Evolutionary conservation across 2,329 filamentous ascomycete species (phyloP).

Genomic region (Phoma sp.): DNA sequence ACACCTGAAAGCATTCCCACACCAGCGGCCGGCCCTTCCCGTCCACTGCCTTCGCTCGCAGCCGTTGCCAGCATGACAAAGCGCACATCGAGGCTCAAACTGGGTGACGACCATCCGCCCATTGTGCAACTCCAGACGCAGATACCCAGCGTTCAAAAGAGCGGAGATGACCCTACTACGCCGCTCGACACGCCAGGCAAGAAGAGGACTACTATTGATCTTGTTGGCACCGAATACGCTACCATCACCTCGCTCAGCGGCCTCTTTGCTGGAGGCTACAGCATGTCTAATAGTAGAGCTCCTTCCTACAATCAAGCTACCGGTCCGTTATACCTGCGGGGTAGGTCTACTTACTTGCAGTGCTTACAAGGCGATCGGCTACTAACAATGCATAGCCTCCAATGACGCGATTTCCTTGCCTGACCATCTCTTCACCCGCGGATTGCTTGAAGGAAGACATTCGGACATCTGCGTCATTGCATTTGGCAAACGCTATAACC

Average conservation of each 20-base stretch:
- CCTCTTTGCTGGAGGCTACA: slow-evolving; percentile 51
- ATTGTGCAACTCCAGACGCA: slow-evolving; percentile 40
- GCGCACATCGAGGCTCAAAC: slow-evolving; percentile 36
- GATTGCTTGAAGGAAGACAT: slow-evolving; percentile 58
- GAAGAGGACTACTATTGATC: slow-evolving; percentile 35
- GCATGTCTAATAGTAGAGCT: slow-evolving; percentile 47
- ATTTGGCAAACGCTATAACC: slow-evolving; percentile 58
- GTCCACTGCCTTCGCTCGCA: slow-evolving; percentile 20
- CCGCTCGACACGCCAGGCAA: slow-evolving; percentile 42
- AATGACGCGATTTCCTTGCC: slow-evolving; percentile 52
- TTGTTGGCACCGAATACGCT: slow-evolving; percentile 44
- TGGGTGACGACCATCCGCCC: slow-evolving; percentile 35
- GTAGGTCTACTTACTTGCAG: slow-evolving; percentile 23
- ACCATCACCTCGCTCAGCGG: slow-evolving; percentile 53
- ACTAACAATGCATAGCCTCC: slow-evolving; percentile 34
- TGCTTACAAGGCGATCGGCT: background rate
- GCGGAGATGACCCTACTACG: slow-evolving; percentile 55
- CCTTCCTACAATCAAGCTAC: slow-evolving; percentile 50
- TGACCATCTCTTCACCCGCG: slow-evolving; percentile 59
- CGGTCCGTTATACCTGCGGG: slow-evolving; percentile 43
- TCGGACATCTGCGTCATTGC: slow-evolving; percentile 62
- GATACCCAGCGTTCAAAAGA: slow-evolving; percentile 55
- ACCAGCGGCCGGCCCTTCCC: slow-evolving; percentile 34
- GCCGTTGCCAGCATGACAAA: slow-evolving; percentile 34
- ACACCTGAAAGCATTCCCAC: slow-evolving; percentile 11